Percentiles rank a stretch among this genome's conserved stretches.
Conservation (phyloP, 1,284 basidiomycete genomes). For the Stereum hirsutum region DNA sequence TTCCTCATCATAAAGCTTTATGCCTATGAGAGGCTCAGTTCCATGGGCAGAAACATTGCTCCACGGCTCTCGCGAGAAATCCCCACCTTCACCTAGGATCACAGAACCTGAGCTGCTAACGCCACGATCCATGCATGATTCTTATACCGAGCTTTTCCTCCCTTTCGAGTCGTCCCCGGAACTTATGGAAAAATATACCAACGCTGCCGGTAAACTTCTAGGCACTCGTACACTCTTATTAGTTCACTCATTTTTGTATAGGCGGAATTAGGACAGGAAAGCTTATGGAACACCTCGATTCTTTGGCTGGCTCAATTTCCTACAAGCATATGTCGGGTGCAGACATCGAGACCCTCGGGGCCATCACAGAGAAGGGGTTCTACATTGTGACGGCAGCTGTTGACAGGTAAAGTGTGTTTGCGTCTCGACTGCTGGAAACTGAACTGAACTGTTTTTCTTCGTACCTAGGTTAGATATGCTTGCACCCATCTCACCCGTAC, state of each 20-base stretch:
- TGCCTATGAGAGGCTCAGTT: constrained; percentile 6
- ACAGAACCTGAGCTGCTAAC: constrained; percentile 16
- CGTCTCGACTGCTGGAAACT: background rate
- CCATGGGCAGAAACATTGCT: constrained; percentile 8
- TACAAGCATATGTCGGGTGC: constrained; percentile 76
- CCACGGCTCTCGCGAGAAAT: background rate
- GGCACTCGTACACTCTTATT: no score
- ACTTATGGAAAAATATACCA: constrained; percentile 59
- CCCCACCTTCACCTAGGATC: background rate
- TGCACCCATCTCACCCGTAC: constrained; percentile 41
- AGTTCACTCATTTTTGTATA: no score
- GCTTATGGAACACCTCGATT: constrained; percentile 74
- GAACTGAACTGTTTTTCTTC: background rate
- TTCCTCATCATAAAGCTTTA: background rate
- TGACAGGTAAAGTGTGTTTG: constrained; percentile 41
- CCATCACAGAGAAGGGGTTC: constrained; percentile 53
- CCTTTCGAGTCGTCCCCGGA: constrained; percentile 51
- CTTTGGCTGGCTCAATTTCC: constrained; percentile 73
- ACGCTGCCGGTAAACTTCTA: no score
- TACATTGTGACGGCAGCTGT: constrained; percentile 81
- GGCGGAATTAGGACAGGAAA: constrained; percentile 63
- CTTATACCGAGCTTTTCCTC: constrained; percentile 55
- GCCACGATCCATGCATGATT: constrained; percentile 57
- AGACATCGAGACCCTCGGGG: constrained; percentile 39
- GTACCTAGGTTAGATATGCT: constrained; percentile 55